A percentile compares a stretch with the other conserved stretches of the same genome.
Evolutionary conservation across 2,329 filamentous ascomycete species (phyloP).

Genomic region (Beauveria sp.): DNA sequence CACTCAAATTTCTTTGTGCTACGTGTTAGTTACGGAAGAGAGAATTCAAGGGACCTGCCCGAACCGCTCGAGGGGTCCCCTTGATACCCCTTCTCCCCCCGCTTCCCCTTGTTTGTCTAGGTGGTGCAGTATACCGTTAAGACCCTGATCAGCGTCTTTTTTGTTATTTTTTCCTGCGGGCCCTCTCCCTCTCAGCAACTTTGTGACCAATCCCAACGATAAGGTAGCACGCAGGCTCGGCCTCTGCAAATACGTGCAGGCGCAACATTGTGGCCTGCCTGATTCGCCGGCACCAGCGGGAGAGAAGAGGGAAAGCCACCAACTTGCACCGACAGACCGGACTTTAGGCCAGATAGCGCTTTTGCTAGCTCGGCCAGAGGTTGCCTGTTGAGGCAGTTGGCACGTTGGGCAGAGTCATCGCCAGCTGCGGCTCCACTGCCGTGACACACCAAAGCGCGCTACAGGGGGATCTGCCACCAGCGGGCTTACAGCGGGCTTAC

Average conservation of each 20-base stretch:
- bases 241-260: background rate
- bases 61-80: background rate
- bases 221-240: too few relatives aligned
- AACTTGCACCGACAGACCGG: background rate
- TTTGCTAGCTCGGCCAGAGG: background rate
- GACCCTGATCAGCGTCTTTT: conserved; percentile 4
- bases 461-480: background rate
- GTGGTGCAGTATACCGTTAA: background rate
- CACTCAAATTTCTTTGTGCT: background rate
- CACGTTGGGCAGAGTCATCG: background rate
- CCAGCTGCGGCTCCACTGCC: background rate
- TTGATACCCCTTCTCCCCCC: background rate
- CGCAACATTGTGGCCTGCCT: background rate
- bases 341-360: background rate
- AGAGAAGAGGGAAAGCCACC: background rate
- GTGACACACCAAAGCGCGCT: background rate
- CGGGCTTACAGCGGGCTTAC: background rate
- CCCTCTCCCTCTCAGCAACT: background rate
- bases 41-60: background rate
- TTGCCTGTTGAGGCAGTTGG: conserved; percentile 1
- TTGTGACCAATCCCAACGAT: background rate
- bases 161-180: background rate
- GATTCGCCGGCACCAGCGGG: background rate
- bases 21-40: background rate
- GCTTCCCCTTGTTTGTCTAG: background rate